A percentile compares a stretch with the other conserved stretches of the same genome.
These are phyloP conservation scores for Lactarius evosmus DNA, from an alignment of 768 basidiomycete genomes.

Conservation along the genomic window DNA sequence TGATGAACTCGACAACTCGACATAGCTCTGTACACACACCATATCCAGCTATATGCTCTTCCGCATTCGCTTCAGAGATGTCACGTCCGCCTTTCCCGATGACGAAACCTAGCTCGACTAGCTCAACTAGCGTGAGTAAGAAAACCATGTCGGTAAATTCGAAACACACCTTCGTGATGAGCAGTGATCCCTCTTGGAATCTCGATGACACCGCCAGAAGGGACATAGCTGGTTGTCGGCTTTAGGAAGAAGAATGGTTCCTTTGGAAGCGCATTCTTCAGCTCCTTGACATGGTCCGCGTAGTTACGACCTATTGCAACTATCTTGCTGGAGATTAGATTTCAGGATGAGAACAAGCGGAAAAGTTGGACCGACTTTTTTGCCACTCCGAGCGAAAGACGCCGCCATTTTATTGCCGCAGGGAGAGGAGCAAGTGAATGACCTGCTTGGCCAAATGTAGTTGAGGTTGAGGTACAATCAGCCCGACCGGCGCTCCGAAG, in stretches of 20 bases:
- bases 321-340: conserved; percentile 48
- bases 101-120: conserved; percentile 95
- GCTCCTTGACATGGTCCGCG: conserved; percentile 85
- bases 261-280: conserved; percentile 82
- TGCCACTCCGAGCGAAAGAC: conserved; percentile 25
- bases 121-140: neutral
- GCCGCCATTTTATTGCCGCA: neutral
- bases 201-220: conserved; percentile 75
- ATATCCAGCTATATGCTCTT: conserved; percentile 86
- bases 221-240: conserved; percentile 86
- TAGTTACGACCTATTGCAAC: conserved; percentile 97
- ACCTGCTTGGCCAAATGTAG: neutral
- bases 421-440: neutral
- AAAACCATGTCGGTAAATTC: neutral
- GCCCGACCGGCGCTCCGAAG: neutral
- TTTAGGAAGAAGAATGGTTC: conserved; percentile 99
- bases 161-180: conserved; percentile 80
- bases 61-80: conserved; percentile 68
- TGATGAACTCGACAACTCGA: neutral
- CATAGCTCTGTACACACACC: conserved; percentile 45
- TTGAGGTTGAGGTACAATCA: neutral
- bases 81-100: conserved; percentile 87
- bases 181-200: conserved; percentile 79
- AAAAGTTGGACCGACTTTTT: conserved; percentile 16
- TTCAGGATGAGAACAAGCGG: conserved; percentile 12